Percentiles rank a stretch among this genome's conserved stretches.
phyloP scores from a whole-genome alignment of 306 rosid species.

The Cicer judaicum region DNA sequence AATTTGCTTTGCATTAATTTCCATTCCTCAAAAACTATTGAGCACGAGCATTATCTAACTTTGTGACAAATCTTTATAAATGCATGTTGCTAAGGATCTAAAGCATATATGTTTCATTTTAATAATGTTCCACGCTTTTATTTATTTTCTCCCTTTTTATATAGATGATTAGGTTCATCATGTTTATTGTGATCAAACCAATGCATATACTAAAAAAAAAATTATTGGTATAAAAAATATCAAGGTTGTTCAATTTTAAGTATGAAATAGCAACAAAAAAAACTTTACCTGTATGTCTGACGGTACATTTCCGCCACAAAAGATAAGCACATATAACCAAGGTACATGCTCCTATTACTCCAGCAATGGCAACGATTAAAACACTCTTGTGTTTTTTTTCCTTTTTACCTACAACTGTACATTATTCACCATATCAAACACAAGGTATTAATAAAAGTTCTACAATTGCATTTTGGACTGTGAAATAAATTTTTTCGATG shows the following conservation, averaged over 20 bases:
- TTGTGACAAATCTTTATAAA: too few species aligned
- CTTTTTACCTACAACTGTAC: constrained; percentile 13
- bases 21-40: too few species aligned
- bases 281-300: constrained; percentile 36
- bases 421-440: not conserved
- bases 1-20: too few species aligned
- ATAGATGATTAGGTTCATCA: not conserved
- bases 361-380: constrained; percentile 18
- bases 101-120: too few species aligned
- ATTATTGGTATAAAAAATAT: not conserved
- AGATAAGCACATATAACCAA: constrained; percentile 7
- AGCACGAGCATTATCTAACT: too few species aligned
- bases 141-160: not conserved
- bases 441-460: not conserved
- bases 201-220: too few species aligned
- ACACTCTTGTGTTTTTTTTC: not conserved
- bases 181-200: not conserved
- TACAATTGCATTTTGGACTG: not conserved
- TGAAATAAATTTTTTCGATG: too few species aligned
- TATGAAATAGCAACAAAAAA: not conserved
- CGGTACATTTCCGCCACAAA: constrained; percentile 34
- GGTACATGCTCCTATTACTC: constrained; percentile 23
- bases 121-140: not conserved
- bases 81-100: too few species aligned
- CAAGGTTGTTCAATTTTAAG: not conserved